Conservation (phyloP, 192 early-diverging fungal genomes). For the Chytriomyces sp. region DNA sequence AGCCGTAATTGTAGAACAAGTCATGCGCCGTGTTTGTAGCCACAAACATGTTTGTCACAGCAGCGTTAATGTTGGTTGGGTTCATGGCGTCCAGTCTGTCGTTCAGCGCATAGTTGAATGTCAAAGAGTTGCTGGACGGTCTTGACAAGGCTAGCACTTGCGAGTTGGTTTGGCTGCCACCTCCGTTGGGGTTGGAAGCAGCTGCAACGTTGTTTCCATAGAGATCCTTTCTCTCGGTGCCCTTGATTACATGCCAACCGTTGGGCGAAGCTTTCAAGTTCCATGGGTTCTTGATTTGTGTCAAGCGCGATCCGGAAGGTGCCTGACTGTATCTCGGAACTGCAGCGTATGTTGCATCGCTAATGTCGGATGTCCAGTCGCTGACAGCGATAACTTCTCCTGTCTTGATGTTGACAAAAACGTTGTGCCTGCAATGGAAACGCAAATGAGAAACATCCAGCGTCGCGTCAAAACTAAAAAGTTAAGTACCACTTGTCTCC, state of each 20-base stretch:
- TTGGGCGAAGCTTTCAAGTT: constrained; percentile 42
- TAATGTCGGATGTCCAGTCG: constrained; percentile 19
- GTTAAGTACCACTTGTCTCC: constrained; percentile 27
- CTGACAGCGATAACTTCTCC: constrained; percentile 36
- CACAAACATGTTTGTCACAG: constrained; percentile 42
- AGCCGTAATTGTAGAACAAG: constrained; percentile 68
- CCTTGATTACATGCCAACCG: constrained; percentile 47
- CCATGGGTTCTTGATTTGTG: constrained; percentile 41
- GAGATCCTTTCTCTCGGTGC: neutral
- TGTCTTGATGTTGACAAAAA: constrained; percentile 34
- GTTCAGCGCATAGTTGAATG: constrained; percentile 26
- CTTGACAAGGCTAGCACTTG: neutral
- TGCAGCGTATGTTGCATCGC: neutral
- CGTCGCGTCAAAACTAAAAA: no score
- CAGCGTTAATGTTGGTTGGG: constrained; percentile 34
- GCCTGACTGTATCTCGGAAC: neutral
- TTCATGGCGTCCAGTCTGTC: constrained; percentile 10
- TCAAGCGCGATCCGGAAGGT: constrained; percentile 6
- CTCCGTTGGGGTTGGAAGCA: constrained; percentile 44
- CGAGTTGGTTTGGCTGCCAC: constrained; percentile 16
- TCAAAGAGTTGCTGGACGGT: neutral
- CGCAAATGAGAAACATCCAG: no score
- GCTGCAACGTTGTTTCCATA: constrained; percentile 41
- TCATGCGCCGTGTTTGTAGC: constrained; percentile 55
- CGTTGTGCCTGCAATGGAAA: neutral